phyloP scores from a whole-genome alignment of 2,329 filamentous ascomycete species.

The Arthroderma uncinatum region DNA sequence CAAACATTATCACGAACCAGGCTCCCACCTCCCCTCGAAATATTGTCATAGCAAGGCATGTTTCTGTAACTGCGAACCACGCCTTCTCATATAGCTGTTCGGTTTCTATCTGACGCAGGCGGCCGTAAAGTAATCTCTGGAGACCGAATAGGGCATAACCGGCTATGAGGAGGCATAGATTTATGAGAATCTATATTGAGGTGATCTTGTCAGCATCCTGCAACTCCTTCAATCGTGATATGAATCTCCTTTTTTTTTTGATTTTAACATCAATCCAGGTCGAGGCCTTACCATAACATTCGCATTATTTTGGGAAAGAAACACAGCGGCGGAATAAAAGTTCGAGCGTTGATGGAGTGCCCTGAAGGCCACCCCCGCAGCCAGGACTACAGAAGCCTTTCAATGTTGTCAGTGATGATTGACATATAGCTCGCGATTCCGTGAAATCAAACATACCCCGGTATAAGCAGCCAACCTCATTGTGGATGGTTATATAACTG shows the following conservation, averaged over 20 bases:
- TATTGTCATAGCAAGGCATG: conserved; percentile 93
- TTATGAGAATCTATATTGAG: conserved; percentile 63
- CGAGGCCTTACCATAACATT: conserved; percentile 66
- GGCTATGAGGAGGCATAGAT: conserved; percentile 73
- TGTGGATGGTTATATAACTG: conserved; percentile 16
- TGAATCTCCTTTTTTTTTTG: background rate
- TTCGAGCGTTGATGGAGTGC: conserved; percentile 92
- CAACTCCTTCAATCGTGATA: conserved; percentile 2
- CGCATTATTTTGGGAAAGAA: conserved; percentile 90
- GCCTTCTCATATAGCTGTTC: conserved; percentile 95
- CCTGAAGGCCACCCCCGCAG: conserved; percentile 71
- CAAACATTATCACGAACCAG: conserved; percentile 95
- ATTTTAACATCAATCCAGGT: background rate
- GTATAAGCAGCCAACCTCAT: conserved; percentile 44
- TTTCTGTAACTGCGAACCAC: conserved; percentile 97
- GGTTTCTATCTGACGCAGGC: conserved; percentile 81
- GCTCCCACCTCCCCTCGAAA: conserved; percentile 90
- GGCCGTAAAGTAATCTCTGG: conserved; percentile 81
- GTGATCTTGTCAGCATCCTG: conserved; percentile 5
- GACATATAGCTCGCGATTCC: background rate
- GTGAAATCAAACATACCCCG: conserved; percentile 32
- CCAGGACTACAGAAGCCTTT: conserved; percentile 71
- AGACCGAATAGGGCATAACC: conserved; percentile 73
- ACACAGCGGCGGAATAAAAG: conserved; percentile 96
- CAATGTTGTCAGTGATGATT: background rate